phyloP scores from a whole-genome alignment of 495 filamentous ascomycete genomes.

The Barbatosphaeria neglecta region DNA sequence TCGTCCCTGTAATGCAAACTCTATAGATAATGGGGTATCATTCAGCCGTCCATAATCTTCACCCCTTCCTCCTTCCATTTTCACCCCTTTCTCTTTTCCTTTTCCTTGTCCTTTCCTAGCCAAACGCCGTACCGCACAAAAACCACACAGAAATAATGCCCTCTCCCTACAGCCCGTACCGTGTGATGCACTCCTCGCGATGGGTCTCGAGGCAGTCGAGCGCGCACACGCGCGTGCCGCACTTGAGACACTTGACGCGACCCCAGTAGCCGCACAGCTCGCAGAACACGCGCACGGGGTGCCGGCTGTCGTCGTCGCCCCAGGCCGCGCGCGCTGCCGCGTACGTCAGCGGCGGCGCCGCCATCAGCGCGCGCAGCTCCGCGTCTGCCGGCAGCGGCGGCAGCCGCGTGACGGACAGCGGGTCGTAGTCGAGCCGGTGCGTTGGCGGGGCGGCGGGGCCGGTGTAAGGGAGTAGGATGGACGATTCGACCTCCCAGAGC shows the following conservation, averaged over 20 bases:
- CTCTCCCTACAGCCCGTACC: constrained; percentile 51
- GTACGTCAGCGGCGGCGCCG: constrained; percentile 68
- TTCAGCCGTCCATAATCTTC: too few relatives aligned
- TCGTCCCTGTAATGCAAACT: too few relatives aligned
- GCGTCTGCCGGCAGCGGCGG: constrained; percentile 53
- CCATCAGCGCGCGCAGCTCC: constrained; percentile 55
- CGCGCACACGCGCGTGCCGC: constrained; percentile 69
- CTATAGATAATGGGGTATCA: too few relatives aligned
- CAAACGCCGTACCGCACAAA: background rate
- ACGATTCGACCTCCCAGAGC: background rate
- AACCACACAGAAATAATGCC: background rate
- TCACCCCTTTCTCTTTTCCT: background rate
- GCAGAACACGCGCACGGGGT: constrained; percentile 64
- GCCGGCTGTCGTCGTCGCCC: constrained; percentile 20
- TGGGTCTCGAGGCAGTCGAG: constrained; percentile 71
- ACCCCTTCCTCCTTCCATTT: too few relatives aligned
- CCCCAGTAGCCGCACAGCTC: constrained; percentile 93
- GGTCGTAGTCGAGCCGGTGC: constrained; percentile 46
- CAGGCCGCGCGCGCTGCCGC: constrained; percentile 57
- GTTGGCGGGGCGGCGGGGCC: constrained; percentile 12
- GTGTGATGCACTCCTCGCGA: constrained; percentile 55
- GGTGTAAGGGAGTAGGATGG: constrained; percentile 20
- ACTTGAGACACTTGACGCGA: constrained; percentile 71
- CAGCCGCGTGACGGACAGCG: constrained; percentile 49
- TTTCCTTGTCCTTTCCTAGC: too few relatives aligned